phyloP scores from a whole-genome alignment of 2,329 filamentous ascomycete species.

The Exophiala spinifera region DNA sequence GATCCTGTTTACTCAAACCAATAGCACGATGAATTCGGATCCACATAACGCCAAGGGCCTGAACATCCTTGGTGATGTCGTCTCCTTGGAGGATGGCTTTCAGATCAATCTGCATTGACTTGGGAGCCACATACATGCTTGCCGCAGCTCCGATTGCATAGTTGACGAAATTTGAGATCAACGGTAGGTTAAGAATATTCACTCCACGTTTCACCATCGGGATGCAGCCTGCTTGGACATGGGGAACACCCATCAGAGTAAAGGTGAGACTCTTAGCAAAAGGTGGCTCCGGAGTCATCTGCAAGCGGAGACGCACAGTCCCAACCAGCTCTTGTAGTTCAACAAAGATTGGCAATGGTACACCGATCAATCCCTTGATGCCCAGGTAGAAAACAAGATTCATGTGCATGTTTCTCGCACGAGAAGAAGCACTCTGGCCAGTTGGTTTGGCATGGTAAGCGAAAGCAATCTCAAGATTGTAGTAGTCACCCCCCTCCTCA shows the following conservation, averaged over 20 bases:
- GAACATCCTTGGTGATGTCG: conserved; percentile 79
- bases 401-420: conserved; percentile 96
- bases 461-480: conserved; percentile 86
- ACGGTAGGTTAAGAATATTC: conserved; percentile 84
- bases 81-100: conserved; percentile 88
- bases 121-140: conserved; percentile 89
- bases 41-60: conserved; percentile 85
- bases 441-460: conserved; percentile 86
- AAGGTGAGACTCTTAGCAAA: conserved; percentile 91
- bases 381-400: conserved; percentile 92
- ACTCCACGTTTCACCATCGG: conserved; percentile 89
- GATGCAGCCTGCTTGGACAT: conserved; percentile 82
- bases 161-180: conserved; percentile 96
- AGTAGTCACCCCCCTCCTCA: conserved; percentile 86
- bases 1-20: conserved; percentile 88
- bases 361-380: conserved; percentile 80
- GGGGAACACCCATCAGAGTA: conserved; percentile 89
- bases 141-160: conserved; percentile 86
- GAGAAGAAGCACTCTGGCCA: conserved; percentile 66
- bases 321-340: conserved; percentile 89
- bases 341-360: conserved; percentile 83
- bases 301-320: conserved; percentile 76
- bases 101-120: conserved; percentile 88
- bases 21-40: conserved; percentile 84
- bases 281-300: conserved; percentile 84